Percentiles rank a stretch among this genome's conserved stretches.
These are phyloP conservation scores for Gnomoniopsis smithogilvyi DNA, from an alignment of 2,329 filamentous ascomycete species.

Conservation along the genomic window DNA sequence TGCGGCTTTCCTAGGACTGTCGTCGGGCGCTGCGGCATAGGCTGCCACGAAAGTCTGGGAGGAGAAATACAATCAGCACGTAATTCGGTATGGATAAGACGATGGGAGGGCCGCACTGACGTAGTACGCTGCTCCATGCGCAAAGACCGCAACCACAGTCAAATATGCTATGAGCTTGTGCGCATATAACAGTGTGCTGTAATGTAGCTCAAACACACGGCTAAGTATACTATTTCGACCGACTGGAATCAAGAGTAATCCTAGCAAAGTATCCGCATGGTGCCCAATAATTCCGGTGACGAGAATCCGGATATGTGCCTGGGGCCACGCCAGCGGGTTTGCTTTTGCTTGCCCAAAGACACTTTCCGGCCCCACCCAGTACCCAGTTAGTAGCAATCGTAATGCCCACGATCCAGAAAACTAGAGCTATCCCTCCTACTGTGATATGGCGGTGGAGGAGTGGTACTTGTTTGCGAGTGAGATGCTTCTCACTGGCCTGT, in stretches of 20 bases:
- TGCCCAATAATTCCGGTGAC: slow-evolving; percentile 18
- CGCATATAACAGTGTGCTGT: slow-evolving; percentile 18
- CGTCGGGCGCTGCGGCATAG: neutral
- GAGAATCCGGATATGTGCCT: slow-evolving; percentile 12
- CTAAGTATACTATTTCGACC: slow-evolving; percentile 17
- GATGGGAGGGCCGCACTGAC: neutral
- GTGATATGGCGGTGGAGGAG: slow-evolving; percentile 5
- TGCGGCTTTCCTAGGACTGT: slow-evolving; percentile 3
- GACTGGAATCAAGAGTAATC: slow-evolving; percentile 17
- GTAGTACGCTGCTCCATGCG: slow-evolving; percentile 16
- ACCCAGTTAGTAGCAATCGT: slow-evolving; percentile 9
- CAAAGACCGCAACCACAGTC: neutral
- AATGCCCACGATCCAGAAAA: slow-evolving; percentile 12
- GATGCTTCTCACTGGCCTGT: neutral
- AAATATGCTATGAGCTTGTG: slow-evolving; percentile 18
- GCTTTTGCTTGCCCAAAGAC: slow-evolving; percentile 9
- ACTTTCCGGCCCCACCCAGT: slow-evolving; percentile 12
- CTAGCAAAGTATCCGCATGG: slow-evolving; percentile 18
- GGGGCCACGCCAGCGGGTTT: slow-evolving; percentile 8
- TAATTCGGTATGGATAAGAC: neutral
- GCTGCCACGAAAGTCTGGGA: neutral
- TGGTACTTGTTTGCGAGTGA: neutral
- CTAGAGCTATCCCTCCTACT: slow-evolving; percentile 6
- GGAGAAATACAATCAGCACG: neutral
- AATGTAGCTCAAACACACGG: slow-evolving; percentile 13